phyloP scores from a whole-genome alignment of 2,329 filamentous ascomycete genomes.

The Didymella segeticola region DNA sequence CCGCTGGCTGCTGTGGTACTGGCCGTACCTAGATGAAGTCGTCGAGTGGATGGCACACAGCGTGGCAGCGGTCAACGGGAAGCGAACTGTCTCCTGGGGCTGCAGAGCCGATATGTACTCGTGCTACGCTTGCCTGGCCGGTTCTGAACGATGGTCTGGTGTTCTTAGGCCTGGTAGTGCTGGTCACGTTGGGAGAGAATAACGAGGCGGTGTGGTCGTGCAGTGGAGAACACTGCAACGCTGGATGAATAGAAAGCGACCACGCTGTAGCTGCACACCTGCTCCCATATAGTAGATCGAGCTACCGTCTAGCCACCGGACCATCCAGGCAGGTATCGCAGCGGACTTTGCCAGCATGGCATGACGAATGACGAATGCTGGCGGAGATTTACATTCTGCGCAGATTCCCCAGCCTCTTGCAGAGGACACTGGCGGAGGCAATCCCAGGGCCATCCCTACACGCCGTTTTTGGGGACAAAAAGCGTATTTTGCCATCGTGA shows the following conservation, averaged over 20 bases:
- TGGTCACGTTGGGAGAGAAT: conserved; percentile 38
- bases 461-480: conserved; percentile 15
- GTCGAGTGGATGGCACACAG: conserved; percentile 17
- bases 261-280: conserved; percentile 57
- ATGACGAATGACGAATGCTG: conserved; percentile 33
- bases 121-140: conserved; percentile 21
- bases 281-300: conserved; percentile 67
- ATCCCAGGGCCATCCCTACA: conserved; percentile 8
- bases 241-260: conserved; percentile 42
- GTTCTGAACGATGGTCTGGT: conserved; percentile 27
- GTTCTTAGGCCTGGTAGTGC: conserved; percentile 28
- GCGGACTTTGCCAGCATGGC: conserved; percentile 49
- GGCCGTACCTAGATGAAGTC: conserved; percentile 7
- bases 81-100: conserved; percentile 23
- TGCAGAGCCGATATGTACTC: conserved; percentile 31
- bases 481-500: conserved; percentile 27
- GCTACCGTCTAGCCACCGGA: conserved; percentile 36
- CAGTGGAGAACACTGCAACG: conserved; percentile 30
- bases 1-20: conserved; percentile 29
- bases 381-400: conserved; percentile 24
- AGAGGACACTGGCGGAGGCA: conserved; percentile 28
- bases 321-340: conserved; percentile 24
- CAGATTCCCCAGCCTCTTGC: conserved; percentile 36
- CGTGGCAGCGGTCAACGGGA: conserved; percentile 22
- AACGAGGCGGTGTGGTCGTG: conserved; percentile 42